Evolutionary conservation across 768 basidiomycete species (phyloP).

Genomic region (Suillus alpinus): DNA sequence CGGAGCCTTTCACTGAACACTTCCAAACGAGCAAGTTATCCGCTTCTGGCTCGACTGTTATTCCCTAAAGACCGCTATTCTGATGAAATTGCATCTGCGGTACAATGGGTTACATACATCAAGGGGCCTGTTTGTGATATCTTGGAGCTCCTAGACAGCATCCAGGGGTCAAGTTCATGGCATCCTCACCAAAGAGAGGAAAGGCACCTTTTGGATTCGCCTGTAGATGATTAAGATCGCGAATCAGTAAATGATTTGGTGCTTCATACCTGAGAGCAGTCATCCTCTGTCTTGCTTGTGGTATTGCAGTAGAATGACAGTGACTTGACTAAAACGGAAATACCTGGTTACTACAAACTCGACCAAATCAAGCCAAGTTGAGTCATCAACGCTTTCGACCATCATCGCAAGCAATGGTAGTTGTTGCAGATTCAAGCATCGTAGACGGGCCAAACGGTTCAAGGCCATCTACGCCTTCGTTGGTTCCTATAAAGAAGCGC

Average conservation of each 20-base stretch:
- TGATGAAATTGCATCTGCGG: conserved; percentile 3
- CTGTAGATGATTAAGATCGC: conserved; percentile 34
- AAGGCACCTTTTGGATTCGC: conserved; percentile 71
- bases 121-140: conserved; percentile 61
- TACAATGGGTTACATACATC: conserved; percentile 42
- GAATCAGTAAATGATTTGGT: not conserved
- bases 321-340: not conserved
- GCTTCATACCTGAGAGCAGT: conserved; percentile 37
- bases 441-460: not conserved
- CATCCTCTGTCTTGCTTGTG: conserved; percentile 22
- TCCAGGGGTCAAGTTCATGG: conserved; percentile 8
- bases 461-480: conserved; percentile 28
- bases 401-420: conserved; percentile 1
- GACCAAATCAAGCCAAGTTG: not conserved
- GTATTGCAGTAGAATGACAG: conserved; percentile 2
- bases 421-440: not conserved
- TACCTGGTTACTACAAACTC: not conserved
- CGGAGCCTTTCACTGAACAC: conserved; percentile 71
- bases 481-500: conserved; percentile 40
- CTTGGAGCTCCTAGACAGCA: conserved; percentile 57
- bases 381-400: not conserved
- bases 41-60: conserved; percentile 61
- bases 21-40: conserved; percentile 78
- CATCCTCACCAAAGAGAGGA: conserved; percentile 1
- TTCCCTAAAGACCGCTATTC: conserved; percentile 42